A percentile compares a stretch with the other conserved stretches of the same genome.
These are phyloP conservation scores for Coelastrella sp. DNA, from an alignment of 139 green algal genomes.

Conservation along the genomic window DNA sequence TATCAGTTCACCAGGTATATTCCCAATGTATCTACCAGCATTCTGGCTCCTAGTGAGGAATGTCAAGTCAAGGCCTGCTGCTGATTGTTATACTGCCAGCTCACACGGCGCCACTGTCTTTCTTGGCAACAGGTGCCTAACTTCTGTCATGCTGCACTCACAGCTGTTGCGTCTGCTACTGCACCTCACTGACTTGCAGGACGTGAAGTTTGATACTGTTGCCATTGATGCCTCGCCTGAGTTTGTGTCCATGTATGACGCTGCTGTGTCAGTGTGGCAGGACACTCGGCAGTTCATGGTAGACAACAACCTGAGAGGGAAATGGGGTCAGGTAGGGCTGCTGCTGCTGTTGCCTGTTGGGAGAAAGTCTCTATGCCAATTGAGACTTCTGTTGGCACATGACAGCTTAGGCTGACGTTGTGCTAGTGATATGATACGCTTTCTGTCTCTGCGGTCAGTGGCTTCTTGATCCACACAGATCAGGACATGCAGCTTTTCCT, in stretches of 20 bases:
- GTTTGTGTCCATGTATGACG: constrained; percentile 62
- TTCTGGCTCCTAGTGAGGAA: too few relatives aligned
- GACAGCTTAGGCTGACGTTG: background rate
- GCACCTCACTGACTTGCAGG: constrained; percentile 30
- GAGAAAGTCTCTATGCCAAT: background rate
- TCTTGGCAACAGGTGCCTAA: background rate
- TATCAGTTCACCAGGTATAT: too few relatives aligned
- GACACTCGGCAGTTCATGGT: constrained; percentile 40
- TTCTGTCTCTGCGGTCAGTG: too few relatives aligned
- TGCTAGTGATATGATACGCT: too few relatives aligned
- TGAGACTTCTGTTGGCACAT: background rate
- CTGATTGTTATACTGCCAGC: background rate
- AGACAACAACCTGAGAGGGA: background rate
- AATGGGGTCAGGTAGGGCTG: background rate
- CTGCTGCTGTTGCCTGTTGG: background rate
- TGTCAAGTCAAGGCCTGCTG: too few relatives aligned
- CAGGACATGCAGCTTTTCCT: background rate
- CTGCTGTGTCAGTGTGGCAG: constrained; percentile 54
- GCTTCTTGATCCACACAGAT: too few relatives aligned
- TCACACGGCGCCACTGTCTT: background rate
- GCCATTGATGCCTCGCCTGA: constrained; percentile 48
- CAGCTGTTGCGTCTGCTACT: background rate
- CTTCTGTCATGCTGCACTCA: background rate
- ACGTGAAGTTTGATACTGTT: constrained; percentile 54
- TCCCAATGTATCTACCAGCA: too few relatives aligned